Conservation (phyloP, 2,329 filamentous ascomycete genomes). For the Fusarium gaditjirri region DNA sequence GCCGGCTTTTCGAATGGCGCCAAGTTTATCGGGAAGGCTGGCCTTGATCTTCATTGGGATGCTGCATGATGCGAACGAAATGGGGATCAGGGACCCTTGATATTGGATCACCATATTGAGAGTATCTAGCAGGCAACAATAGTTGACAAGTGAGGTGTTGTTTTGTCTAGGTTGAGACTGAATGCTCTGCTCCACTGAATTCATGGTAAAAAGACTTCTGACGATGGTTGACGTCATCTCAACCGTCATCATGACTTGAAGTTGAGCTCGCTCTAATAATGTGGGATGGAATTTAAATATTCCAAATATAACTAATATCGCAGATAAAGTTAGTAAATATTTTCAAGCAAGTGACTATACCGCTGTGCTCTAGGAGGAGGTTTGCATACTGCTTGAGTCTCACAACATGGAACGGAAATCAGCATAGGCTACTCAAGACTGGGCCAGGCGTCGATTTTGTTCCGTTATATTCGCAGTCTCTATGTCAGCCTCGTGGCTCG, state of each 20-base stretch:
- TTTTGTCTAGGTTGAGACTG: no score
- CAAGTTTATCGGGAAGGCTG: conserved; percentile 68
- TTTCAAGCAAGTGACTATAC: fast-evolving
- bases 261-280: neutral
- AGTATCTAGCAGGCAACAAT: fast-evolving
- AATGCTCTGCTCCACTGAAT: neutral
- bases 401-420: neutral
- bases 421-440: neutral
- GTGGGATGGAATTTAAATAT: neutral
- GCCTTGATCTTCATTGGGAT: conserved; percentile 58
- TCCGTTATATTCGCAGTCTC: neutral
- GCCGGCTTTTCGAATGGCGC: conserved; percentile 70
- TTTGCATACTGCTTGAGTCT: neutral
- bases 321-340: neutral
- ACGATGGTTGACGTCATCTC: conserved; percentile 23
- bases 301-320: neutral
- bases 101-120: conserved; percentile 18
- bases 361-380: fast-evolving
- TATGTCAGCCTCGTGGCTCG: neutral
- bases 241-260: conserved; percentile 3
- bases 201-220: neutral
- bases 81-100: neutral
- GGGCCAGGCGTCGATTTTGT: neutral
- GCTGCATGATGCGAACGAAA: conserved; percentile 65
- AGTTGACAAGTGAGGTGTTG: fast-evolving